Evolutionary conservation across 2,329 filamentous ascomycete genomes (phyloP).

Genomic region (Fusarium sp.): DNA sequence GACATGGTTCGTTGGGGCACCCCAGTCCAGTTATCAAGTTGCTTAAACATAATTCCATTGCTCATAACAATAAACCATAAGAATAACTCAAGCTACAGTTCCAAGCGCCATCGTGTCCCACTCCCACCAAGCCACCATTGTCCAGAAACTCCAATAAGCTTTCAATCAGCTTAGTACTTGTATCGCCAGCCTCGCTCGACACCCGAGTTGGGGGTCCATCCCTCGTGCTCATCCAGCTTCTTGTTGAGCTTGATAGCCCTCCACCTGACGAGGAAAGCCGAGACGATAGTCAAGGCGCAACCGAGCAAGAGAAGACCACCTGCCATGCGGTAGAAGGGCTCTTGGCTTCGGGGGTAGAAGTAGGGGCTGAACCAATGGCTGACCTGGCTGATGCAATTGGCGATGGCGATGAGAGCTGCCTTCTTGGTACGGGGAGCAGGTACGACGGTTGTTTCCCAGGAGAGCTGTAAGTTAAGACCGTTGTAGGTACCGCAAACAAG

Average conservation of each 20-base stretch:
- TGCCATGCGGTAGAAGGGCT: conserved; percentile 49
- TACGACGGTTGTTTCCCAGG: conserved; percentile 58
- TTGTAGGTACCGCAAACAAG: conserved; percentile 55
- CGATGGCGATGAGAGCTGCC: conserved; percentile 58
- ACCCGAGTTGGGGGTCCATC: conserved; percentile 28
- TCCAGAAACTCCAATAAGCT: not conserved
- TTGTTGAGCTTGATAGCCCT: conserved; percentile 17
- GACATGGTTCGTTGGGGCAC: not conserved
- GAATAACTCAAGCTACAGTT: not conserved
- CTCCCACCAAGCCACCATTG: too few relatives aligned
- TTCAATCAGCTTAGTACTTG: conserved; percentile 10
- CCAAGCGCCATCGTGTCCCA: not conserved
- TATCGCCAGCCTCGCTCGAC: conserved; percentile 33
- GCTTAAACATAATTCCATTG: conserved; percentile 5
- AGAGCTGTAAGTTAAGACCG: conserved; percentile 57
- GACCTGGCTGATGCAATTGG: conserved; percentile 56
- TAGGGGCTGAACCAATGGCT: conserved; percentile 60
- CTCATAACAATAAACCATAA: conserved; percentile 4
- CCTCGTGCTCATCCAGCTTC: conserved; percentile 33
- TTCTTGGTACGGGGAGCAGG: conserved; percentile 57
- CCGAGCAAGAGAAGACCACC: conserved; percentile 40
- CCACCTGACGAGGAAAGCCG: conserved; percentile 13
- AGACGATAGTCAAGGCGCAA: conserved; percentile 9
- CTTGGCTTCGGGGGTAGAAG: conserved; percentile 51
- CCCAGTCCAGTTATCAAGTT: not conserved